These are phyloP conservation scores for Aspergillus brunneoviolaceus DNA, from an alignment of 2,329 filamentous ascomycete genomes.

Conservation along the genomic window DNA sequence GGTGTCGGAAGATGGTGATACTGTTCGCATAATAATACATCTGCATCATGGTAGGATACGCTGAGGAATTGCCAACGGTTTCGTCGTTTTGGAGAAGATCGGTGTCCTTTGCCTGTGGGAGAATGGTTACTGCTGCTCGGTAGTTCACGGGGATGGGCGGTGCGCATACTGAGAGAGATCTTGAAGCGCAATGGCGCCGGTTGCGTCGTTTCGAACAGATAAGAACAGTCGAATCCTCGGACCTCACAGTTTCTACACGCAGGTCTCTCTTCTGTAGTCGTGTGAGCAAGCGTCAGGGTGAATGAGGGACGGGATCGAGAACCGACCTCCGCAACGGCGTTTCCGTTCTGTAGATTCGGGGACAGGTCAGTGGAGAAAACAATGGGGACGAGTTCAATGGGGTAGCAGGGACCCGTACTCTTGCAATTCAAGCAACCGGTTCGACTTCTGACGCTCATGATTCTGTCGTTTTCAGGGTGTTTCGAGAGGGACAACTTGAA, in stretches of 20 bases:
- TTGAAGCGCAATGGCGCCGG: not conserved
- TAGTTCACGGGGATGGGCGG: not conserved
- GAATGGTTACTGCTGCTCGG: not conserved
- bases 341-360: not conserved
- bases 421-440: slow-evolving; percentile 2
- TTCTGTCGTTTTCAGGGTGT: not conserved
- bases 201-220: not conserved
- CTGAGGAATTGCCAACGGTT: not conserved
- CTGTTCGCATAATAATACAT: not conserved
- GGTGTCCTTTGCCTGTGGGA: not conserved
- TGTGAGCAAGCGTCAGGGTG: not conserved
- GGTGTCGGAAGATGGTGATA: not conserved
- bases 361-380: not conserved
- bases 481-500: not conserved
- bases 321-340: slow-evolving; percentile 5
- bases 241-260: not conserved
- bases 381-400: not conserved
- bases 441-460: slow-evolving; percentile 6
- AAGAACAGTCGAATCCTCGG: slow-evolving; percentile 1
- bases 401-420: not conserved
- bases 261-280: slow-evolving; percentile 2
- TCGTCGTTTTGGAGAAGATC: not conserved
- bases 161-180: not conserved
- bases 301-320: not conserved
- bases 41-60: not conserved